Percentiles rank a stretch among this genome's conserved stretches.
Conservation (phyloP, 2,329 filamentous ascomycete genomes). For the Paecilomyces niveus region DNA sequence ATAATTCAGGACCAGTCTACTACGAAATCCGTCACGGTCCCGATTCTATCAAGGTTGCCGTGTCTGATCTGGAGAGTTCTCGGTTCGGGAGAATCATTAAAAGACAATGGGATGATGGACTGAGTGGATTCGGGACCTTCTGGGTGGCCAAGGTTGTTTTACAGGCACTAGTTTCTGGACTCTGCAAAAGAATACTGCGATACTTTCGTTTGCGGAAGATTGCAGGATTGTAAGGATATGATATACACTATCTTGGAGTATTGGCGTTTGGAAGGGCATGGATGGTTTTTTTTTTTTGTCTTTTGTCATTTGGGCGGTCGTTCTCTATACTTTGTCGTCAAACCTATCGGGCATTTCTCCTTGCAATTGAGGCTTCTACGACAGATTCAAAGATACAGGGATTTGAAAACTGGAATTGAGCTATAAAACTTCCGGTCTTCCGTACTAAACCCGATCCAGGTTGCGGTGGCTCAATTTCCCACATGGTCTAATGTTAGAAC, state of each 20-base stretch:
- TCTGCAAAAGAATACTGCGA: background rate
- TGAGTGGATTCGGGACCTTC: background rate
- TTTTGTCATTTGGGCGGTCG: background rate
- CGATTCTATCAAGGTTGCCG: slow-evolving; percentile 8
- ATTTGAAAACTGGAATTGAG: background rate
- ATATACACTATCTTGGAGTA: background rate
- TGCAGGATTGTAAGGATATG: background rate
- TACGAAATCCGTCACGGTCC: slow-evolving; percentile 12
- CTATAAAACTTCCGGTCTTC: too few species aligned
- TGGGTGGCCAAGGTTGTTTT: background rate
- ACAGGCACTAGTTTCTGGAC: background rate
- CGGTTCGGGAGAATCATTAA: slow-evolving; percentile 11
- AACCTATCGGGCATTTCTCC: background rate
- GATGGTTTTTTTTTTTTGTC: background rate
- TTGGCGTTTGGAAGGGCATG: background rate
- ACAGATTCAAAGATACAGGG: background rate
- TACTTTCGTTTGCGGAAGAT: background rate
- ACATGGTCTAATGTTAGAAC: background rate
- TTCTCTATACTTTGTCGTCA: background rate
- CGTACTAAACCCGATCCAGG: background rate
- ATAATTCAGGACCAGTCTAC: slow-evolving; percentile 11
- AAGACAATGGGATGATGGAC: slow-evolving; percentile 11
- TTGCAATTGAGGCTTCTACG: background rate
- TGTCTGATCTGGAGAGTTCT: slow-evolving; percentile 9
- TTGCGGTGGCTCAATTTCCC: background rate